Base-by-base conservation (phyloP, 306 rosid genomes). In the Vigna radiata region DNA sequence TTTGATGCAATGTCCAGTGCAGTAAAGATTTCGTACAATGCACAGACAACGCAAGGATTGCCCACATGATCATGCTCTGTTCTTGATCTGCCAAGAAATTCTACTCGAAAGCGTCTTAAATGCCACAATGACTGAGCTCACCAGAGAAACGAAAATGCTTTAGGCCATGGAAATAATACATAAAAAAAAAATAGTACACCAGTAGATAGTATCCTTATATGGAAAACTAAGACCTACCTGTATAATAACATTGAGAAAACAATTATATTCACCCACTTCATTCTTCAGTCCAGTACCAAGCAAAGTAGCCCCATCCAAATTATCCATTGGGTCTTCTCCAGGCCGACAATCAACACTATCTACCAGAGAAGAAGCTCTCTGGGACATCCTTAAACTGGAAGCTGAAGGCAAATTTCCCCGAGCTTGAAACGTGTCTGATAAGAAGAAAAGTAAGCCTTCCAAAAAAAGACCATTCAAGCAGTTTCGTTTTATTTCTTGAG, bases 231-330 rank as follows among this genome's bases (percentile, higher is more conserved):
- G 59, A 76, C 69, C 66, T 71, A 89, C 99, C 92, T 96, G 99
- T 81, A 96, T 93, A 61, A 96, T 96, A 79, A 96, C 99, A 82
- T 96, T 96, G 77, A 96, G 90, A 85, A 96, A 96, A 94, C 99
- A 96, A 85, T 93, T 96, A 84, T 93, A 96, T 90, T 96, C 99
- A 70, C 99, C 99, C 82, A 96, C 93, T 89, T 96, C 99, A 84
- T 96, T 96, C 88, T 88, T 90, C 84, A 96, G 87, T 55, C 99
- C 99, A 52, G 96, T 80, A 78, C 97, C 99, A 77, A 83, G 79
- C 33, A 85, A 72, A 83, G 83, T 84, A 18, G 72, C 87, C 70
- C 84, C 87, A 19, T 77, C 79, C 37, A 68, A 83, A 66, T 75
- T 75, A 64, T 76, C 82, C 43, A 53, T 79, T 43, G 43, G 31